Percentiles rank a stretch among this genome's conserved stretches.
Conservation (phyloP, 140 eudicot species). For the Stevia rebaudiana region DNA sequence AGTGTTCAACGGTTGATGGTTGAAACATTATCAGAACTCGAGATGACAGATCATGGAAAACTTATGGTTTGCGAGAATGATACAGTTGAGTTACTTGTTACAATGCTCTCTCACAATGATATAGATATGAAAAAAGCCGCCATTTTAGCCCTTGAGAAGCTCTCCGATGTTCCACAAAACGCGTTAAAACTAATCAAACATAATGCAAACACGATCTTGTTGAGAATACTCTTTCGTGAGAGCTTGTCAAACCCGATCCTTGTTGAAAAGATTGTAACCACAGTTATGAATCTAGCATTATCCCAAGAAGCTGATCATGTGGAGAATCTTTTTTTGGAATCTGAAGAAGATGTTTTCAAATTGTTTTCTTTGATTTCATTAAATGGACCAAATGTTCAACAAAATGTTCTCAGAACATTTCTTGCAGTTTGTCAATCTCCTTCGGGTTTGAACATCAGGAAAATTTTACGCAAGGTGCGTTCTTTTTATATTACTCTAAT, state of each 20-base stretch:
- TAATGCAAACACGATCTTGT: conserved; percentile 30
- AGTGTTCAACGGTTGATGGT: conserved; percentile 35
- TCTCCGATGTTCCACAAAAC: conserved; percentile 40
- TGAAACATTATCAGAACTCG: conserved; percentile 41
- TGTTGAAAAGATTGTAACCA: conserved; percentile 36
- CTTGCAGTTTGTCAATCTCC: conserved; percentile 41
- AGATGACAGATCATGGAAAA: conserved; percentile 45
- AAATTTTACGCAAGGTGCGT: conserved; percentile 37
- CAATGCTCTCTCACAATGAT: conserved; percentile 33
- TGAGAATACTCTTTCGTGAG: conserved; percentile 48
- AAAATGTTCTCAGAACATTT: conserved; percentile 42
- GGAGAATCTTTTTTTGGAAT: conserved; percentile 26
- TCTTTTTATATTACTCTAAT: not conserved
- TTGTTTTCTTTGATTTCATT: conserved; percentile 47
- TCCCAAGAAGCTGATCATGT: conserved; percentile 12
- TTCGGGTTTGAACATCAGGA: conserved; percentile 35
- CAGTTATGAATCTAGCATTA: conserved; percentile 40
- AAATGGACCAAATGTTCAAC: conserved; percentile 41
- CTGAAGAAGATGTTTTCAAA: conserved; percentile 49
- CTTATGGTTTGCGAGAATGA: conserved; percentile 32
- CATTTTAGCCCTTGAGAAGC: conserved; percentile 41
- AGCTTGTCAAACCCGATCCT: conserved; percentile 42
- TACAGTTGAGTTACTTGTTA: conserved; percentile 36
- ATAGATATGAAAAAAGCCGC: conserved; percentile 37
- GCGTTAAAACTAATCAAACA: conserved; percentile 39